These are phyloP conservation scores for Moesziomyces parantarcticus DNA, from an alignment of 1,284 basidiomycete species.

Conservation along the genomic window DNA sequence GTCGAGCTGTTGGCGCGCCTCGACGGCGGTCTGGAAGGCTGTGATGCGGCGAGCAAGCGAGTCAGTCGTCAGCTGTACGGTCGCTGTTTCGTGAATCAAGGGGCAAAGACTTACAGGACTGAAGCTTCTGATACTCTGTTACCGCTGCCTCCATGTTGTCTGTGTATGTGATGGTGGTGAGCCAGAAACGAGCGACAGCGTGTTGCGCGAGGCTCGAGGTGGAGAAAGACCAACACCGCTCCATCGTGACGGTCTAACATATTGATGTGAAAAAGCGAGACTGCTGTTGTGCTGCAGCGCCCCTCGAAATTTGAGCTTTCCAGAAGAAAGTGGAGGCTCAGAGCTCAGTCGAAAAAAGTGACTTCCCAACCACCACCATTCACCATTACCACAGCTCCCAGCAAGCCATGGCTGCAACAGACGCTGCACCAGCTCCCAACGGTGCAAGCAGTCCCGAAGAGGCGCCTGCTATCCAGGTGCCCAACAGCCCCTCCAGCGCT, in stretches of 20 bases:
- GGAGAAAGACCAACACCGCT: constrained; percentile 9
- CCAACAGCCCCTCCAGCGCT: constrained; percentile 35
- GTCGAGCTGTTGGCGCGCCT: constrained; percentile 59
- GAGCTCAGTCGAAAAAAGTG: background rate
- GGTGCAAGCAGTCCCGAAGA: background rate
- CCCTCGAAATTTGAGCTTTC: background rate
- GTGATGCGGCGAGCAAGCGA: background rate
- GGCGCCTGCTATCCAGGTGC: constrained; percentile 3
- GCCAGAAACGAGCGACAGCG: background rate
- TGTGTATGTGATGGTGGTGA: background rate
- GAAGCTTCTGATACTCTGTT: constrained; percentile 51
- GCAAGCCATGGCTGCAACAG: background rate
- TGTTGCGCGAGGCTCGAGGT: background rate
- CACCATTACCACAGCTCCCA: background rate
- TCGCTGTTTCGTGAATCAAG: too few relatives aligned
- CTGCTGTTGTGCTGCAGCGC: too few relatives aligned
- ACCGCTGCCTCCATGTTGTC: constrained; percentile 44
- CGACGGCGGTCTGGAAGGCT: constrained; percentile 56
- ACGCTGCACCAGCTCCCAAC: background rate
- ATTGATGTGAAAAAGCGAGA: background rate
- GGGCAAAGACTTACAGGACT: constrained; percentile 25
- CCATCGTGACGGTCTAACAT: too few relatives aligned
- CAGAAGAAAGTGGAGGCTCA: background rate
- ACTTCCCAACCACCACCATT: background rate
- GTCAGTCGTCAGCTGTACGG: too few relatives aligned